Percentiles rank a stretch among this genome's conserved stretches.
Conservation (phyloP, 208 protist genomes). For the Leishmania lainsoni region DNA sequence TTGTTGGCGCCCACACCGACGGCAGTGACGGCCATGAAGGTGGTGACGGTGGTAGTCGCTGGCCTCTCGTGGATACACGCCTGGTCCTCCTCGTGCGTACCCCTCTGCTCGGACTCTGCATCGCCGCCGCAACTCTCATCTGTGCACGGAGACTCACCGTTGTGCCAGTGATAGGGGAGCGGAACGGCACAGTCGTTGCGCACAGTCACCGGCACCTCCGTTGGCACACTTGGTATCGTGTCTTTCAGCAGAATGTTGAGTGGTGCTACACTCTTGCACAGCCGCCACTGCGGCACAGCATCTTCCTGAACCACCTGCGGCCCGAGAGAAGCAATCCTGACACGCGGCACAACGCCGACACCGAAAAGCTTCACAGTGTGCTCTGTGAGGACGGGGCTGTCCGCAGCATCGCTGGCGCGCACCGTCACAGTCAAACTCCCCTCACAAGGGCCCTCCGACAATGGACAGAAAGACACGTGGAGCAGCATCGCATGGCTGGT, state of each 20-base stretch:
- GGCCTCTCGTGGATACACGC: not conserved
- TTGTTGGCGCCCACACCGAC: not conserved
- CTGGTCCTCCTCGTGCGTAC: not conserved
- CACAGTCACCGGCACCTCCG: slow-evolving; percentile 53
- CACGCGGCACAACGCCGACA: slow-evolving; percentile 66
- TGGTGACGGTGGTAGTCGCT: not conserved
- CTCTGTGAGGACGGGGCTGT: slow-evolving; percentile 52
- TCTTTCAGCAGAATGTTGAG: slow-evolving; percentile 60
- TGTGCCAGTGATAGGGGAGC: slow-evolving; percentile 66
- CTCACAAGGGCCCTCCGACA: slow-evolving; percentile 55
- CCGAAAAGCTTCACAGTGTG: slow-evolving; percentile 60
- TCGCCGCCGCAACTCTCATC: not conserved
- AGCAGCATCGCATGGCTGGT: slow-evolving; percentile 44
- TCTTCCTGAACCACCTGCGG: slow-evolving; percentile 39
- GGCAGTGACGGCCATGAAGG: slow-evolving; percentile 17
- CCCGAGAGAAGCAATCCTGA: slow-evolving; percentile 63
- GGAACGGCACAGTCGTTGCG: slow-evolving; percentile 65
- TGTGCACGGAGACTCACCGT: slow-evolving; percentile 20
- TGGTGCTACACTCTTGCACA: slow-evolving; percentile 26
- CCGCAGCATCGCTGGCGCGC: slow-evolving; percentile 31
- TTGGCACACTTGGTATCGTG: slow-evolving; percentile 60
- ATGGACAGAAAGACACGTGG: slow-evolving; percentile 63
- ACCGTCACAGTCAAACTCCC: slow-evolving; percentile 52
- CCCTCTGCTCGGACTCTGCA: not conserved
- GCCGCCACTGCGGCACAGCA: slow-evolving; percentile 40